Evolutionary conservation across 495 filamentous ascomycete species (phyloP).

Genomic region (Penicillium lagena): DNA sequence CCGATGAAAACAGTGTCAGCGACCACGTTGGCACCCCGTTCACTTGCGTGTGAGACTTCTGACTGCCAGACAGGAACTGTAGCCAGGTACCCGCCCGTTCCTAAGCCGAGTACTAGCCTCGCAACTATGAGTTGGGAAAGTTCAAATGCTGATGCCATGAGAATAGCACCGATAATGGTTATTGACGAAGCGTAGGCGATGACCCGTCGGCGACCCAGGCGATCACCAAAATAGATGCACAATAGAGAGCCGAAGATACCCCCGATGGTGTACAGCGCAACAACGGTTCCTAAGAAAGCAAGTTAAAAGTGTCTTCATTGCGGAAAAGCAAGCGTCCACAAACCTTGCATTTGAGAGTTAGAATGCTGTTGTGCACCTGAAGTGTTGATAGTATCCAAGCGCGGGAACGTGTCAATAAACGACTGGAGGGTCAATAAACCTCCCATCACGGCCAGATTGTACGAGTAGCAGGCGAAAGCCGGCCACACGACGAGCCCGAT

Average conservation of each 20-base stretch:
- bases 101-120: constrained; percentile 51
- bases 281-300: constrained; percentile 16
- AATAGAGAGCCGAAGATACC: constrained; percentile 25
- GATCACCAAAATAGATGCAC: constrained; percentile 23
- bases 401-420: constrained; percentile 42
- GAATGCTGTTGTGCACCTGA: constrained; percentile 19
- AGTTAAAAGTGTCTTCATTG: neutral
- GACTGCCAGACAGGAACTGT: constrained; percentile 47
- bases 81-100: constrained; percentile 43
- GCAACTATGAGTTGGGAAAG: constrained; percentile 34
- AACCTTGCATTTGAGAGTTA: constrained; percentile 38
- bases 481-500: constrained; percentile 35
- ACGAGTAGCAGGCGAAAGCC: constrained; percentile 46
- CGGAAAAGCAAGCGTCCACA: constrained; percentile 1
- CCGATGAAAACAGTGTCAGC: constrained; percentile 40
- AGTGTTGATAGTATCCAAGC: constrained; percentile 46
- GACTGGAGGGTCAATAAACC: constrained; percentile 31
- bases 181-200: constrained; percentile 21
- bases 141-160: constrained; percentile 34
- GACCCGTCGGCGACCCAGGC: constrained; percentile 21
- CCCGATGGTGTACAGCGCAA: constrained; percentile 26
- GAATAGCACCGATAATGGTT: constrained; percentile 28
- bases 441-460: constrained; percentile 43
- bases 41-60: constrained; percentile 19
- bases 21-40: too few species aligned